Evolutionary conservation across 306 rosid genomes (phyloP).

Genomic region (Lablab purpureus): DNA sequence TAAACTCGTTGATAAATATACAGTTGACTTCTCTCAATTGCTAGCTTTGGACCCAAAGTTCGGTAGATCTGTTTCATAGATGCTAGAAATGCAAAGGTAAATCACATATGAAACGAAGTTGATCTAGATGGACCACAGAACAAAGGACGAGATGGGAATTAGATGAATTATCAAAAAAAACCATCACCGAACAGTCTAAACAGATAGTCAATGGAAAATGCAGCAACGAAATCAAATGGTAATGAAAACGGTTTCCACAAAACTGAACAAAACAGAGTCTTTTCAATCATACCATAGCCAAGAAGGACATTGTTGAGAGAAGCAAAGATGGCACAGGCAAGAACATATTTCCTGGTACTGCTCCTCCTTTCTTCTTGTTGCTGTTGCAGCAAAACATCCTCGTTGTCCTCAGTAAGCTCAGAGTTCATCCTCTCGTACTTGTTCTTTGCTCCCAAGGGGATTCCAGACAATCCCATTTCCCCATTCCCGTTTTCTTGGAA

Average conservation of each 20-base stretch:
- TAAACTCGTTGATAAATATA: not conserved
- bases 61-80: conserved; percentile 35
- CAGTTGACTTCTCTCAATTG: not conserved
- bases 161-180: conserved; percentile 13
- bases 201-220: conserved; percentile 34
- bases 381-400: conserved; percentile 59
- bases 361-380: conserved; percentile 50
- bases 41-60: conserved; percentile 12
- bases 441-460: conserved; percentile 77
- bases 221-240: not conserved
- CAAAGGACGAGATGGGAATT: not conserved
- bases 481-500: conserved; percentile 73
- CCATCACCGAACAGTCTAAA: conserved; percentile 21
- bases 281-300: conserved; percentile 77
- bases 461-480: conserved; percentile 68
- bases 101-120: conserved; percentile 24
- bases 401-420: conserved; percentile 57
- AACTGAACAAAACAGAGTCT: conserved; percentile 16
- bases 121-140: conserved; percentile 20
- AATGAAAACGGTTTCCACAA: conserved; percentile 4
- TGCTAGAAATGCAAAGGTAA: conserved; percentile 8
- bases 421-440: conserved; percentile 82
- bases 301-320: conserved; percentile 96
- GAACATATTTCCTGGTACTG: conserved; percentile 72
- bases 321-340: conserved; percentile 91